A percentile compares a stretch with the other conserved stretches of the same genome.
Conservation (phyloP, 2,329 filamentous ascomycete genomes). For the Orbilia quercus region DNA sequence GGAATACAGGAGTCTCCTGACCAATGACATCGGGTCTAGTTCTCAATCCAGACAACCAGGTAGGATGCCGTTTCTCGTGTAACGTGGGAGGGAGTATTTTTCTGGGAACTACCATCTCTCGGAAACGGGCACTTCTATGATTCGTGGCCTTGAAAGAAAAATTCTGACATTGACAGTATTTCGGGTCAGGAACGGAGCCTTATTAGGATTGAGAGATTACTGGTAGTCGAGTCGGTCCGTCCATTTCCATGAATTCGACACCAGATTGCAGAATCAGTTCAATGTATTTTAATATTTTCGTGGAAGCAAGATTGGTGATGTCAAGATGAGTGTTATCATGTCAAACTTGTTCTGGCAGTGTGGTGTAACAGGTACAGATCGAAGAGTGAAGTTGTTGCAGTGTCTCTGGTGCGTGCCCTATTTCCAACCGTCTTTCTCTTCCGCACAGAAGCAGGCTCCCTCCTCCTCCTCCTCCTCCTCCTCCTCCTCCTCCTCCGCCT, state of each 20-base stretch:
- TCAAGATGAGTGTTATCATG: background rate
- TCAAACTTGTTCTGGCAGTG: conserved; percentile 4
- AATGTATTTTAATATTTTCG: too few relatives aligned
- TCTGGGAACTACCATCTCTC: background rate
- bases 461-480: background rate
- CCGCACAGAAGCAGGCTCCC: too few relatives aligned
- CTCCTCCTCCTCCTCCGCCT: background rate
- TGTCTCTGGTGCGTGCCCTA: conserved; percentile 2
- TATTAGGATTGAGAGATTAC: too few relatives aligned
- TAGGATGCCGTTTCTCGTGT: conserved; percentile 33
- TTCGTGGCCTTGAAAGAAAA: conserved; percentile 3
- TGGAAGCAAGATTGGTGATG: background rate
- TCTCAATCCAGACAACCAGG: conserved; percentile 13
- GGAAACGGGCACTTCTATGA: conserved; percentile 12
- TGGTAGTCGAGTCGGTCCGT: too few relatives aligned
- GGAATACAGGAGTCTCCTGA: conserved; percentile 18
- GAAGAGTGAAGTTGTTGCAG: too few relatives aligned
- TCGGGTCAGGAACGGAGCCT: conserved; percentile 25
- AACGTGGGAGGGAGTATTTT: conserved; percentile 20
- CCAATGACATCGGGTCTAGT: conserved; percentile 15
- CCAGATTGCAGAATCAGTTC: too few relatives aligned
- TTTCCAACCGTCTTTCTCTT: too few relatives aligned
- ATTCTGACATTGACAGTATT: background rate
- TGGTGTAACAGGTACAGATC: conserved; percentile 17
- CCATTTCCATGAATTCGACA: too few relatives aligned